phyloP scores from a whole-genome alignment of 305 asterid species.

The Ilex paraguariensis region DNA sequence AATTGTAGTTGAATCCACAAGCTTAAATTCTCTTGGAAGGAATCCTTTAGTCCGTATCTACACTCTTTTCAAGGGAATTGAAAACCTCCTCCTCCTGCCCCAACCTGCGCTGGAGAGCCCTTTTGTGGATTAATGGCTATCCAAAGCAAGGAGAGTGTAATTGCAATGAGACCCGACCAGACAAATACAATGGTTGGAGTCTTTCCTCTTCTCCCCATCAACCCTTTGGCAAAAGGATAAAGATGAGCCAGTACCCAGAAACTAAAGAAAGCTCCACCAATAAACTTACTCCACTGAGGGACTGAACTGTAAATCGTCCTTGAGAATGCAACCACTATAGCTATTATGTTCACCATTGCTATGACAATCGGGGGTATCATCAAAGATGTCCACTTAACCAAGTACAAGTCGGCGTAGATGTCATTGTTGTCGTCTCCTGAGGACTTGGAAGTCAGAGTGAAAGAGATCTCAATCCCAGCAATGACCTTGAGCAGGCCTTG shows the following conservation, averaged over 20 bases:
- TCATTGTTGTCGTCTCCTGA: conserved; percentile 31
- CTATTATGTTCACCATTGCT: conserved; percentile 40
- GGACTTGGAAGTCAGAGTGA: conserved; percentile 38
- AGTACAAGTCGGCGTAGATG: conserved; percentile 35
- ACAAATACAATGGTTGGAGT: conserved; percentile 49
- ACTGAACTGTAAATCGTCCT: conserved; percentile 27
- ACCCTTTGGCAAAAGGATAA: conserved; percentile 50
- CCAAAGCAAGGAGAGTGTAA: conserved; percentile 44
- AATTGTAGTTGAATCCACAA: too few species aligned
- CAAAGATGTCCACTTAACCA: conserved; percentile 44
- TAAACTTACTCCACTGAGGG: conserved; percentile 44
- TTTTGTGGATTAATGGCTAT: conserved; percentile 24
- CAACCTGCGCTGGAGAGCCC: not conserved
- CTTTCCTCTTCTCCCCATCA: conserved; percentile 47
- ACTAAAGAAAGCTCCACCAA: conserved; percentile 47
- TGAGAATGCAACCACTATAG: conserved; percentile 36
- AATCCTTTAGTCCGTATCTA: too few species aligned
- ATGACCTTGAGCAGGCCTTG: conserved; percentile 50
- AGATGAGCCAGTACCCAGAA: conserved; percentile 52
- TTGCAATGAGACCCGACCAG: conserved; percentile 53
- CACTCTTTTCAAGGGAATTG: conserved; percentile 23
- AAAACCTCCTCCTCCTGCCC: conserved; percentile 9
- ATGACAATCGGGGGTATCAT: conserved; percentile 52
- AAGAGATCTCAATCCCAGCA: conserved; percentile 47
- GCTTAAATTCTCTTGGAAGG: too few species aligned